Percentiles rank a stretch among this genome's conserved stretches.
Evolutionary conservation across 306 rosid genomes (phyloP).

Genomic region (Quercus suber): DNA sequence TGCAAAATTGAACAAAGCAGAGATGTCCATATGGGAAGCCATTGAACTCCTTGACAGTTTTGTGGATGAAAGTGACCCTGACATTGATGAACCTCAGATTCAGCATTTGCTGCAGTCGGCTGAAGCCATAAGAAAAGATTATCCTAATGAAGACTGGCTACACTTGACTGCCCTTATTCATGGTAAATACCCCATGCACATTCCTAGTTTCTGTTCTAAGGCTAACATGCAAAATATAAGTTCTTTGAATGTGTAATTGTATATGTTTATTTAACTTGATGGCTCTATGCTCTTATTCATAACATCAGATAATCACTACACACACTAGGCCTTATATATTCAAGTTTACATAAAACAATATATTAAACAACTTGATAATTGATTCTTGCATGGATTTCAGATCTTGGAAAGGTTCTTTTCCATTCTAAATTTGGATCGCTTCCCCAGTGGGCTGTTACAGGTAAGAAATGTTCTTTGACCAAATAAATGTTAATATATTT

Average conservation of each 20-base stretch:
- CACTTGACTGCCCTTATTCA: conserved; percentile 49
- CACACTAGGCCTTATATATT: no score
- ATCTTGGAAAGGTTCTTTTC: conserved; percentile 46
- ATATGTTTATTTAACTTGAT: background rate
- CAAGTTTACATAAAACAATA: no score
- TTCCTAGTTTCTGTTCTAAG: background rate
- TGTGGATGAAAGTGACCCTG: conserved; percentile 30
- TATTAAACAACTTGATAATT: no score
- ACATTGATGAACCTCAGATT: conserved; percentile 21
- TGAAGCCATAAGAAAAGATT: conserved; percentile 28
- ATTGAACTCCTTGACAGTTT: conserved; percentile 43
- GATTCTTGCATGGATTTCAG: conserved; percentile 20
- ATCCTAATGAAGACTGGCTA: conserved; percentile 26
- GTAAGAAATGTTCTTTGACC: conserved; percentile 20
- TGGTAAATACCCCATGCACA: conserved; percentile 18
- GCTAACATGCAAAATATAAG: background rate
- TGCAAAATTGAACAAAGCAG: conserved; percentile 33
- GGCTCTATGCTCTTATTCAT: no score
- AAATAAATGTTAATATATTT: background rate
- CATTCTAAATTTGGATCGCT: conserved; percentile 42
- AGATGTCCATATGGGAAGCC: conserved; percentile 49
- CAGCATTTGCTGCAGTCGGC: conserved; percentile 25
- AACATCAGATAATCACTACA: no score
- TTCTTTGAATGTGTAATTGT: background rate
- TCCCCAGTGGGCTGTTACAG: conserved; percentile 56